Conservation (phyloP, 2,329 filamentous ascomycete species). For the Camillea tinctor region DNA sequence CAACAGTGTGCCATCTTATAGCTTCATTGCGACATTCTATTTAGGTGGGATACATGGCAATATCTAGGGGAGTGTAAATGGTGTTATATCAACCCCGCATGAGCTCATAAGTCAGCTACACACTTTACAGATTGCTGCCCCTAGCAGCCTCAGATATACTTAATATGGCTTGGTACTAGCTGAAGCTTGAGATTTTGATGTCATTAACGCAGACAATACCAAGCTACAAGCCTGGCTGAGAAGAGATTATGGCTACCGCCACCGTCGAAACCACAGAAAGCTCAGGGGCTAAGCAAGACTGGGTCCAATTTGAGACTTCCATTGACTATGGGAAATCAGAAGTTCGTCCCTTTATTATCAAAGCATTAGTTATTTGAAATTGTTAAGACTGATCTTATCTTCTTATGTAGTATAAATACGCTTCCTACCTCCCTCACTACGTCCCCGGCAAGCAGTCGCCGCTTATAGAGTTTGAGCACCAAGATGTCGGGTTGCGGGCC, state of each 20-base stretch:
- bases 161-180: neutral
- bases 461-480: conserved; percentile 7
- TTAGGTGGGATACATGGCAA: neutral
- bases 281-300: neutral
- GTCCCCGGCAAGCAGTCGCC: conserved; percentile 9
- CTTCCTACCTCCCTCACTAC: conserved; percentile 9
- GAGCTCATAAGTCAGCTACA: neutral
- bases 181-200: neutral
- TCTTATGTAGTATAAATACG: conserved; percentile 5
- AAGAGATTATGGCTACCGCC: neutral
- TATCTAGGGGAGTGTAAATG: neutral
- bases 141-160: neutral
- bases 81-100: conserved; percentile 5
- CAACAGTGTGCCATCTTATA: neutral
- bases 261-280: neutral
- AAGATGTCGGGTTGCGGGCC: conserved; percentile 7
- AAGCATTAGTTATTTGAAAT: too few species aligned
- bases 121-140: neutral
- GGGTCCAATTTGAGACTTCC: conserved; percentile 9
- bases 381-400: neutral
- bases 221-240: neutral
- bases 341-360: neutral
- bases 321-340: conserved; percentile 7
- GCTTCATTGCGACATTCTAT: neutral
- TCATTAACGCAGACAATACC: neutral